These are phyloP conservation scores for Leptographium flavum DNA, from an alignment of 2,329 filamentous ascomycete genomes.

Conservation along the genomic window DNA sequence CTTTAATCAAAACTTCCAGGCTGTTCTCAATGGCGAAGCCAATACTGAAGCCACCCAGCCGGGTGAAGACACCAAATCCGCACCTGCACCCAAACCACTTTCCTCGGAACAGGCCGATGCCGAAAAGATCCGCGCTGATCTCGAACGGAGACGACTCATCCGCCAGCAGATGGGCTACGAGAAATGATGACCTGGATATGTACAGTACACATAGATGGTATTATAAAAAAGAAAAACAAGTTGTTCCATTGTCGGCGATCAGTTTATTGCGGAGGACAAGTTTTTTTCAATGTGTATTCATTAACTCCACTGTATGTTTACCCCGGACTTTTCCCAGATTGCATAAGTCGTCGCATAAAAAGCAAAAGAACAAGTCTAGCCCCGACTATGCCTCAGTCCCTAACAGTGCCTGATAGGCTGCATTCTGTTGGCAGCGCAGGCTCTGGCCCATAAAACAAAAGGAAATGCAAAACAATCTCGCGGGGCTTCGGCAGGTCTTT, in stretches of 20 bases:
- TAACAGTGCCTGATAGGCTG: slow-evolving; percentile 4
- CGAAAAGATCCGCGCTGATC: slow-evolving; percentile 25
- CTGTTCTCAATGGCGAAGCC: slow-evolving; percentile 21
- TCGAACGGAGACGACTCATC: slow-evolving; percentile 21
- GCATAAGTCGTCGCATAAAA: slow-evolving; percentile 5
- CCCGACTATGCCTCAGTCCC: slow-evolving; percentile 3
- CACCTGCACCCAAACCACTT: slow-evolving; percentile 7
- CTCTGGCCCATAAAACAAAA: slow-evolving; percentile 7
- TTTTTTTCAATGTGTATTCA: slow-evolving; percentile 9
- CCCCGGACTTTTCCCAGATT: slow-evolving; percentile 7
- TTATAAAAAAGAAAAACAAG: slow-evolving; percentile 5
- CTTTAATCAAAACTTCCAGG: slow-evolving; percentile 21
- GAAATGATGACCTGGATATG: slow-evolving; percentile 5
- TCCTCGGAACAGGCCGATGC: slow-evolving; percentile 20
- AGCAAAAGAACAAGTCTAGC: slow-evolving; percentile 8
- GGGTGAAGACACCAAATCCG: slow-evolving; percentile 11
- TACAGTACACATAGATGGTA: neutral
- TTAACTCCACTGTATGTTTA: slow-evolving; percentile 6
- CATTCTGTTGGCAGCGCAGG: slow-evolving; percentile 11
- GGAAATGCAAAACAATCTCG: slow-evolving; percentile 2
- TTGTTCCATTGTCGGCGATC: neutral
- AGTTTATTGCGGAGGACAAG: neutral
- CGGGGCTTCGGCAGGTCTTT: slow-evolving; percentile 1
- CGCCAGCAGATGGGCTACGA: slow-evolving; percentile 19
- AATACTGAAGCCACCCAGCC: slow-evolving; percentile 11